Percentiles rank a stretch among this genome's conserved stretches.
Conservation (phyloP, 2,329 filamentous ascomycete genomes). For the Neodidymelliopsis sp. region DNA sequence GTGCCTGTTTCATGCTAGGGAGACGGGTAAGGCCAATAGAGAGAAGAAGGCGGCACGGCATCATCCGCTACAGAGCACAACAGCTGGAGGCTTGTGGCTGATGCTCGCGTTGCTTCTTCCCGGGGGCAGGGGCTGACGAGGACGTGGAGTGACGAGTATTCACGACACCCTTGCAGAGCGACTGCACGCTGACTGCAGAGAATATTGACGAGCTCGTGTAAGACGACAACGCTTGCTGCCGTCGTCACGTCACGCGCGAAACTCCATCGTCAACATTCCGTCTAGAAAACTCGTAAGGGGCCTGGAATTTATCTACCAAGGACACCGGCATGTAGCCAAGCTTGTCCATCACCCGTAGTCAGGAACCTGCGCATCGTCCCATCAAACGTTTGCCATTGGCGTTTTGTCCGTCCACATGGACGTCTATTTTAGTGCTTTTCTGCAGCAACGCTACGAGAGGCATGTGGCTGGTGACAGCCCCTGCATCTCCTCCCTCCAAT, state of each 20-base stretch:
- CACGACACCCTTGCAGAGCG: constrained; percentile 2
- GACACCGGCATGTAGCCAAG: neutral
- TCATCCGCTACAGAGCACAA: neutral
- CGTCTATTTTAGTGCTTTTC: constrained; percentile 12
- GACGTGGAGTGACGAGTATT: neutral
- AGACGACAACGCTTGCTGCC: constrained; percentile 1
- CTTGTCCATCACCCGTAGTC: neutral
- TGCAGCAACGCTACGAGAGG: constrained; percentile 1
- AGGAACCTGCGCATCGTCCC: constrained; percentile 1
- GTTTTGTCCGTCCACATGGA: constrained; percentile 1
- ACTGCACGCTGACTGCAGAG: neutral
- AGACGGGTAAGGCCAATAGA: constrained; percentile 1
- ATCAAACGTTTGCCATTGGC: constrained; percentile 1
- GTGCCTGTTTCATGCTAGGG: neutral
- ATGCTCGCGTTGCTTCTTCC: constrained; percentile 1
- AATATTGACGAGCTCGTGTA: constrained; percentile 13
- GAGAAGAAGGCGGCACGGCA: neutral
- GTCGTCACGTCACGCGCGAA: neutral
- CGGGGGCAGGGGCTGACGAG: neutral
- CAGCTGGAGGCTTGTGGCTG: neutral
- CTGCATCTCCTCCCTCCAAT: constrained; percentile 3
- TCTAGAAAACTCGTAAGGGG: too few relatives aligned
- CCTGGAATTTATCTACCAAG: neutral
- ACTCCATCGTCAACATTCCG: neutral
- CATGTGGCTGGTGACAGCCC: constrained; percentile 16